Conservation (phyloP, 1,284 basidiomycete genomes). For the Naganishia sp. region DNA sequence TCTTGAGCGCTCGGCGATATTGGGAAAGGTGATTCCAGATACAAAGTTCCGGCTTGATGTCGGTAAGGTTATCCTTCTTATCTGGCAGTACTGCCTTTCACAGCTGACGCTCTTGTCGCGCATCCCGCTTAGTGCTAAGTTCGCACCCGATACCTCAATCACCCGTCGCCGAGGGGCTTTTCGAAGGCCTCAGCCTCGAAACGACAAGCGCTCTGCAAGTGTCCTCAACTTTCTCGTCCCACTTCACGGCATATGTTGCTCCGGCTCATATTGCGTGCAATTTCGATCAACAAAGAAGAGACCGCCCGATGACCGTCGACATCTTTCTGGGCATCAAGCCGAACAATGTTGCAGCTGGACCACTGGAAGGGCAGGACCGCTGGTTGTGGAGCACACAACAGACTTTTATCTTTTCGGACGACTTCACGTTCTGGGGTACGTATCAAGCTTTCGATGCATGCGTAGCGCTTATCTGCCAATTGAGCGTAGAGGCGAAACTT, state of each 20-base stretch:
- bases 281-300: constrained; percentile 57
- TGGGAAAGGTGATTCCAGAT: constrained; percentile 23
- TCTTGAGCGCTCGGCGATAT: constrained; percentile 13
- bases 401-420: constrained; percentile 66
- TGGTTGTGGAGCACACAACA: constrained; percentile 73
- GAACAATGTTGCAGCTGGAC: constrained; percentile 63
- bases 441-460: neutral
- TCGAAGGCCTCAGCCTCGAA: neutral
- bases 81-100: neutral
- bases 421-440: constrained; percentile 71
- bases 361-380: constrained; percentile 65
- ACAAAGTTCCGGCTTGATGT: constrained; percentile 26
- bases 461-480: neutral
- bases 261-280: neutral
- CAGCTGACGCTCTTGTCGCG: neutral
- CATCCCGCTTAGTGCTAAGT: neutral
- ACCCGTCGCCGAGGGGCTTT: neutral
- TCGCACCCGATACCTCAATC: neutral
- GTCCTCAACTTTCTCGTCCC: neutral
- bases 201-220: neutral
- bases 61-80: neutral
- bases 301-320: constrained; percentile 64
- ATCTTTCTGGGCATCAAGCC: constrained; percentile 74
- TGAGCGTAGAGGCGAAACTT: constrained; percentile 62
- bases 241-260: constrained; percentile 24